phyloP scores from a whole-genome alignment of 768 basidiomycete species.

The Trametes cingulata region DNA sequence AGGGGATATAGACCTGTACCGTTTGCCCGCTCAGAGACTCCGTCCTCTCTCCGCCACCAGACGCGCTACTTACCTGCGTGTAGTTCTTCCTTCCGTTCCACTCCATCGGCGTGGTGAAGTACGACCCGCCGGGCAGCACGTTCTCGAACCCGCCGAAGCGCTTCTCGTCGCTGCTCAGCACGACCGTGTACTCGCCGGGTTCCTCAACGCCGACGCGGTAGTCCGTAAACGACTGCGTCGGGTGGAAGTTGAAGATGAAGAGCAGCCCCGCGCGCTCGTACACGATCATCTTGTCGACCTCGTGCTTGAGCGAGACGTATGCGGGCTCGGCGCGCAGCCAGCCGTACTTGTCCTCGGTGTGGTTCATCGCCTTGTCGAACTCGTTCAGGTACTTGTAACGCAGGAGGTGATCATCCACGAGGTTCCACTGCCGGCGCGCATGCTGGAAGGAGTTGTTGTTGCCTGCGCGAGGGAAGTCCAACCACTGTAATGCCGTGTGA shows the following conservation, averaged over 20 bases:
- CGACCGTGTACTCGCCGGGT: conserved; percentile 80
- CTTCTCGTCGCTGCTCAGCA: conserved; percentile 84
- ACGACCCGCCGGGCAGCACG: conserved; percentile 59
- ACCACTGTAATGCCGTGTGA: conserved; percentile 63
- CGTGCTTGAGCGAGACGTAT: conserved; percentile 92
- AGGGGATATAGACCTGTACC: conserved; percentile 67
- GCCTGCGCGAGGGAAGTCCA: conserved; percentile 97
- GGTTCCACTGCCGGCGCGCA: conserved; percentile 95
- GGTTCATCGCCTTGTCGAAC: conserved; percentile 93
- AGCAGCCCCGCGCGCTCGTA: conserved; percentile 92
- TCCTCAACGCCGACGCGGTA: conserved; percentile 90
- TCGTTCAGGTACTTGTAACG: conserved; percentile 95
- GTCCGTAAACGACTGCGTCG: conserved; percentile 86
- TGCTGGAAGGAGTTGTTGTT: conserved; percentile 97
- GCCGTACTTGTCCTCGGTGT: conserved; percentile 70
- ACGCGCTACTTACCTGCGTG: conserved; percentile 61
- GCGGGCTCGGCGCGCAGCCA: conserved; percentile 89
- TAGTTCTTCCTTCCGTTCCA: conserved; percentile 96
- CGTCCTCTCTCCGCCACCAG: not conserved
- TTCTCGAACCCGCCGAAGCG: conserved; percentile 90
- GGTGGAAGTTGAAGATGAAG: conserved; percentile 98
- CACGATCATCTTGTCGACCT: conserved; percentile 89
- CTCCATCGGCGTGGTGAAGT: conserved; percentile 79
- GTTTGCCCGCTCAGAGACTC: not conserved
- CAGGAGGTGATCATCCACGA: conserved; percentile 81